These are phyloP conservation scores for Mortierella sp. DNA, from an alignment of 371 early-diverging fungal genomes.

Conservation along the genomic window DNA sequence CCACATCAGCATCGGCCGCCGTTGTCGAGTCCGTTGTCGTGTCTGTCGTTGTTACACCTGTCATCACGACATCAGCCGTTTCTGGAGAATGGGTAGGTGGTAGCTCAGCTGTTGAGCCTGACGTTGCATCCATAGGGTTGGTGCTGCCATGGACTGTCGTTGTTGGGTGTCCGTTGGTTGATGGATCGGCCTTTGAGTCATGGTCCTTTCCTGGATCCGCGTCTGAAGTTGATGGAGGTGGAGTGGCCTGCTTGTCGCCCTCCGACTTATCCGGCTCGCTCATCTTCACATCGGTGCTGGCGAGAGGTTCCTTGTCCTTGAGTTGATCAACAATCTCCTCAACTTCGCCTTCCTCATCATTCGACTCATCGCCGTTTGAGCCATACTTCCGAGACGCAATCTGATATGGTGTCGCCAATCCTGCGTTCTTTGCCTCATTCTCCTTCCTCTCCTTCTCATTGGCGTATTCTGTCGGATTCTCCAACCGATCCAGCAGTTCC, in stretches of 20 bases:
- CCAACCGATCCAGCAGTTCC: slow-evolving; percentile 43
- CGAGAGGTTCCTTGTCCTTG: neutral
- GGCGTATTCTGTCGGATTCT: neutral
- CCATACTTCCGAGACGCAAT: slow-evolving; percentile 1
- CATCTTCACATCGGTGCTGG: neutral
- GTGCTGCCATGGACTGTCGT: neutral
- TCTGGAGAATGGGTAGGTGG: neutral
- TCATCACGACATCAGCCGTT: neutral
- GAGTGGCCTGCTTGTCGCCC: neutral
- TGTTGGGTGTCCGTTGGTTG: neutral
- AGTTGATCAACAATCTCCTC: neutral
- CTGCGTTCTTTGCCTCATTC: neutral
- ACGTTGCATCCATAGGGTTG: neutral
- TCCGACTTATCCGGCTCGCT: neutral
- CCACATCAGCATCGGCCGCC: neutral
- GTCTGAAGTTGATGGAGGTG: neutral
- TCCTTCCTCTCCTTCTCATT: slow-evolving; percentile 6
- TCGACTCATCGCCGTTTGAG: neutral
- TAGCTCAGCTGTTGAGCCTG: neutral
- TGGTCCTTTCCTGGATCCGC: neutral
- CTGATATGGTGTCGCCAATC: neutral
- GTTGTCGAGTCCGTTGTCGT: neutral
- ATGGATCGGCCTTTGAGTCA: neutral
- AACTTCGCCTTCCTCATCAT: neutral
- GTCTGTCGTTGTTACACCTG: neutral